These are phyloP conservation scores for Talaromyces islandicus DNA, from an alignment of 2,329 filamentous ascomycete species.

Conservation along the genomic window DNA sequence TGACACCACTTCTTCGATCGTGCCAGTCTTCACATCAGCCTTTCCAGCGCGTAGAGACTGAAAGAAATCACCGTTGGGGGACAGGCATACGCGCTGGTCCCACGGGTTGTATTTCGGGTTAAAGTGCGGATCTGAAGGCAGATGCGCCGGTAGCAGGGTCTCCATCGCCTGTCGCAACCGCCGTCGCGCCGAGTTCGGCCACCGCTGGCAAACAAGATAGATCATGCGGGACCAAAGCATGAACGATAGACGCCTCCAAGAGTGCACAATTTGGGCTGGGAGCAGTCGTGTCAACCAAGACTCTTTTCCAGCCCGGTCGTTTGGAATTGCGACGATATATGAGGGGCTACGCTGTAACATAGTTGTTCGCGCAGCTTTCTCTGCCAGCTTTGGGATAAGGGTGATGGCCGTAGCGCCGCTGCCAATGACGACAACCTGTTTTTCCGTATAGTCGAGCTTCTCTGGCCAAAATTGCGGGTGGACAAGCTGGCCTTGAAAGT, in stretches of 20 bases:
- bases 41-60: conserved; percentile 41
- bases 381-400: conserved; percentile 60
- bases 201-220: conserved; percentile 47
- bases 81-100: conserved; percentile 67
- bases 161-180: conserved; percentile 41
- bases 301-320: conserved; percentile 10
- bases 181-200: conserved; percentile 42
- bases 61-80: conserved; percentile 53
- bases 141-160: conserved; percentile 45
- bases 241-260: conserved; percentile 34
- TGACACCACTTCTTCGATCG: conserved; percentile 41
- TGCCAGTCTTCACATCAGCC: conserved; percentile 46
- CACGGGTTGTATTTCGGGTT: conserved; percentile 58
- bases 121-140: conserved; percentile 55
- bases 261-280: background rate
- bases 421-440: conserved; percentile 64
- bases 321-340: conserved; percentile 52
- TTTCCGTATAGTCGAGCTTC: conserved; percentile 55
- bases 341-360: conserved; percentile 72
- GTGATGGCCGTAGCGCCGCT: conserved; percentile 72
- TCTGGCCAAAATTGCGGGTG: conserved; percentile 70
- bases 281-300: conserved; percentile 10
- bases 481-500: conserved; percentile 55
- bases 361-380: conserved; percentile 59
- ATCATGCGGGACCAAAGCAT: conserved; percentile 33